These are phyloP conservation scores for Paramecium pentaurelia DNA, from an alignment of 73 alveolate genomes.

Conservation along the genomic window DNA sequence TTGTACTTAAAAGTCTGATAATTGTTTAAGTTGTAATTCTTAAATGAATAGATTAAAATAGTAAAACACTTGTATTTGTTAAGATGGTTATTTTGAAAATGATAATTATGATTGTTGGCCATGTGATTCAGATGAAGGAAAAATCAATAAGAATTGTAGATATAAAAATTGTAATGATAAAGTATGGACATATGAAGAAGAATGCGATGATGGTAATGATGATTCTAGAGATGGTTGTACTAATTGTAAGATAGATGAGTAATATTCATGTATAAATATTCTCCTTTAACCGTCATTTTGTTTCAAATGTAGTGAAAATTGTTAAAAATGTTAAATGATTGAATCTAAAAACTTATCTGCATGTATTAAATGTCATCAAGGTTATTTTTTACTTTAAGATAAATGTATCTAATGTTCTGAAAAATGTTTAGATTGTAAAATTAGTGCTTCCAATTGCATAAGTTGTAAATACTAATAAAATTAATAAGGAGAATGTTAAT, in stretches of 20 bases:
- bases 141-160: not conserved
- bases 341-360: not conserved
- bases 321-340: not conserved
- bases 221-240: not conserved
- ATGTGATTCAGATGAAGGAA: not conserved
- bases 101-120: not conserved
- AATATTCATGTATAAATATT: not conserved
- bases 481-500: not conserved
- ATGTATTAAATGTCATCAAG: not conserved
- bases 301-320: not conserved
- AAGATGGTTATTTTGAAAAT: not conserved
- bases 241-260: conserved; percentile 4
- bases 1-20: not conserved
- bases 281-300: not conserved
- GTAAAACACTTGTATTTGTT: not conserved
- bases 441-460: not conserved
- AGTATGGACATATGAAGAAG: not conserved
- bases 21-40: not conserved
- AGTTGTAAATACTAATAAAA: not conserved
- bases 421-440: not conserved
- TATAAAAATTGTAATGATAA: not conserved
- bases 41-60: not conserved
- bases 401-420: not conserved
- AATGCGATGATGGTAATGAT: conserved; percentile 45
- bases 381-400: not conserved